Evolutionary conservation across 306 rosid species (phyloP), one percentile per base, ranked within the genome.

Genomic region (Begonia masoniana): DNA sequence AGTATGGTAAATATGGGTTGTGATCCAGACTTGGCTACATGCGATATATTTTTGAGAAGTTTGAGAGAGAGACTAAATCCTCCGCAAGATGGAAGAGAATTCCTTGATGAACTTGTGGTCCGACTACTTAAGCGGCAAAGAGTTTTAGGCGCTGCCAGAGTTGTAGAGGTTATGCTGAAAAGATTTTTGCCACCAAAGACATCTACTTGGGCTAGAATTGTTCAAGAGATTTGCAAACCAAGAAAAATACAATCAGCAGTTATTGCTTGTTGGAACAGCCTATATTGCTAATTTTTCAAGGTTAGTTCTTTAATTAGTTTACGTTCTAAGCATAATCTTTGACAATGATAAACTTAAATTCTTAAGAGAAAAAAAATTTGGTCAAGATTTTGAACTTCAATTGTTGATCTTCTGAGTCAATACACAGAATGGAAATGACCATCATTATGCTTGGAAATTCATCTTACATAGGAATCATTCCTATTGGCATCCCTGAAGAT

Each of bases 71-170:
- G 75, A 55, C 55, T 81, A 26, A 54, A 79, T 56, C 94, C 92
- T 0, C 88, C 86, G 57, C 85, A 75, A 79, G 96, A 85, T 74
- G 97, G 92, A 61, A 75, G 78, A 52, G 86, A 71, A 57, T 91
- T 91, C 70, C 74, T 91, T 45, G 89, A 91, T 60, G 97, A 77
- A 78, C 96, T 91, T 54, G 86, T 71, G 21, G 76, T 81, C 15
- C 81, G 92, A 54, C 68, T 91, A 57, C 52, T 69, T 63, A 86
- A 79, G 79, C 70, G 70, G 55, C 82, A 86, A 13, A 81, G 78
- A 66, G 61, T 54, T 3, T 11, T 45, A 58, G 80, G 82, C 68
- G 92, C 96, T 74, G 69, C 73, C 52, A 70, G 52, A 52, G 70
- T 81, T 65, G 68, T 91, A 24, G 82, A 73, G 67, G 73, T 83